These are phyloP conservation scores for Aspergillus bridgeri DNA, from an alignment of 495 filamentous ascomycete genomes.

Conservation along the genomic window DNA sequence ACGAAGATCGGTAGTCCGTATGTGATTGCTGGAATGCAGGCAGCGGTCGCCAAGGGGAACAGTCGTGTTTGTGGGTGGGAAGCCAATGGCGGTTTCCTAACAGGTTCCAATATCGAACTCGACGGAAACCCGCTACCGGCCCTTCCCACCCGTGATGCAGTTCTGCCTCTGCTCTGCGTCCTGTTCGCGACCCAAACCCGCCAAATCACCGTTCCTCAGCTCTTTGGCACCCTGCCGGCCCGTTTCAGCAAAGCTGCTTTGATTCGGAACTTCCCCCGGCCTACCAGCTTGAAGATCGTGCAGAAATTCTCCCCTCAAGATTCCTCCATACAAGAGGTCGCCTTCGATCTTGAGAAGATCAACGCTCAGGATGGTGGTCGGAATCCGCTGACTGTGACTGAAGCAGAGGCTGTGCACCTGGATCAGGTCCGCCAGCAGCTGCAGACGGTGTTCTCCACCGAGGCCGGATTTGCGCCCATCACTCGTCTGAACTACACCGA, in stretches of 20 bases:
- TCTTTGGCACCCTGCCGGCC: conserved; percentile 20
- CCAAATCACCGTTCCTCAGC: conserved; percentile 11
- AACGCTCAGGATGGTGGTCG: background rate
- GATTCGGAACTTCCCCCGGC: conserved; percentile 27
- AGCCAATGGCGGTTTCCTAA: conserved; percentile 29
- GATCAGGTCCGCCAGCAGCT: conserved; percentile 15
- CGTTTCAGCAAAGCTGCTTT: conserved; percentile 22
- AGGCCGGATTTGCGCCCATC: conserved; percentile 19
- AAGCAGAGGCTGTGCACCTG: conserved; percentile 1
- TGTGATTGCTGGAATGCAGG: conserved; percentile 28
- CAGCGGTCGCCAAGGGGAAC: conserved; percentile 16
- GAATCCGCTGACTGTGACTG: background rate
- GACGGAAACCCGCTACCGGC: conserved; percentile 19
- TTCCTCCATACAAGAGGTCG: conserved; percentile 10
- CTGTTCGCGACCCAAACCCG: conserved; percentile 16
- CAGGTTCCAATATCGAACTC: conserved; percentile 23
- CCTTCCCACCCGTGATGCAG: conserved; percentile 27
- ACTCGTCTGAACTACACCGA: conserved; percentile 24
- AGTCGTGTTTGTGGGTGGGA: conserved; percentile 25
- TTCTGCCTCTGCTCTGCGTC: conserved; percentile 20
- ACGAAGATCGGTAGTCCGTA: conserved; percentile 30
- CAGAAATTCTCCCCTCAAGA: conserved; percentile 19
- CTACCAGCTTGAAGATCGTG: conserved; percentile 25
- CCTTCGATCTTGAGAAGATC: background rate
- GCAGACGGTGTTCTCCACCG: conserved; percentile 20